A percentile compares a stretch with the other conserved stretches of the same genome.
Conservation (phyloP, 2,329 filamentous ascomycete genomes). For the Aspergillus luchuensis region DNA sequence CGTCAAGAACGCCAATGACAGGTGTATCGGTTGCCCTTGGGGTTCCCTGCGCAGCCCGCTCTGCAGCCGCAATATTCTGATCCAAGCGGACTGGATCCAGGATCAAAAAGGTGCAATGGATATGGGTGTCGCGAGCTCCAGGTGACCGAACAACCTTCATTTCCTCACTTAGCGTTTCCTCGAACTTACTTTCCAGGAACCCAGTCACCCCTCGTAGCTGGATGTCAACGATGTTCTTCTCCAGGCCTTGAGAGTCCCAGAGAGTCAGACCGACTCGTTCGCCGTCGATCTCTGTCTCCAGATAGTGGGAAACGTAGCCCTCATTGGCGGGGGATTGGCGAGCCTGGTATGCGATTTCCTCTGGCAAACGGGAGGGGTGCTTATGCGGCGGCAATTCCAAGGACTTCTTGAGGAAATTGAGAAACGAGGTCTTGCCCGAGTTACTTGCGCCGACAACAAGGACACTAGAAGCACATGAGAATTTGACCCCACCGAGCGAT, state of each 20-base stretch:
- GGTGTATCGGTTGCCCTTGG: constrained; percentile 47
- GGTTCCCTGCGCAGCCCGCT: constrained; percentile 58
- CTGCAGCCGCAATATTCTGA: constrained; percentile 71
- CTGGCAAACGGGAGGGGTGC: constrained; percentile 58
- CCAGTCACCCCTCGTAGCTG: constrained; percentile 88
- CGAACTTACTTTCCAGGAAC: constrained; percentile 97
- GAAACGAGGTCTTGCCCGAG: constrained; percentile 93
- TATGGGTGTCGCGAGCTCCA: constrained; percentile 92
- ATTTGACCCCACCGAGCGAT: not conserved
- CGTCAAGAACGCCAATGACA: constrained; percentile 71
- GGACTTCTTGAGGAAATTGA: constrained; percentile 89
- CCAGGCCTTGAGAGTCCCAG: constrained; percentile 94
- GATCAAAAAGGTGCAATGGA: constrained; percentile 91
- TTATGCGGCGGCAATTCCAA: constrained; percentile 82
- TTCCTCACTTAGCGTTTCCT: constrained; percentile 95
- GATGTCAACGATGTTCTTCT: constrained; percentile 92
- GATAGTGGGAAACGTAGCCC: constrained; percentile 82
- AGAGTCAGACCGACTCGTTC: constrained; percentile 90
- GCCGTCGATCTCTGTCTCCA: constrained; percentile 91
- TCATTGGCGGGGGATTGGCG: constrained; percentile 57
- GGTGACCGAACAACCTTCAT: constrained; percentile 95
- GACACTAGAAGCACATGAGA: constrained; percentile 59
- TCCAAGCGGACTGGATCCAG: constrained; percentile 87
- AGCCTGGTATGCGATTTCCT: constrained; percentile 58
- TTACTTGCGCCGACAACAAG: constrained; percentile 85